Percentiles rank a stretch among this genome's conserved stretches.
phyloP scores from a whole-genome alignment of 2,329 filamentous ascomycete genomes.

The Ceratocystis variospora region DNA sequence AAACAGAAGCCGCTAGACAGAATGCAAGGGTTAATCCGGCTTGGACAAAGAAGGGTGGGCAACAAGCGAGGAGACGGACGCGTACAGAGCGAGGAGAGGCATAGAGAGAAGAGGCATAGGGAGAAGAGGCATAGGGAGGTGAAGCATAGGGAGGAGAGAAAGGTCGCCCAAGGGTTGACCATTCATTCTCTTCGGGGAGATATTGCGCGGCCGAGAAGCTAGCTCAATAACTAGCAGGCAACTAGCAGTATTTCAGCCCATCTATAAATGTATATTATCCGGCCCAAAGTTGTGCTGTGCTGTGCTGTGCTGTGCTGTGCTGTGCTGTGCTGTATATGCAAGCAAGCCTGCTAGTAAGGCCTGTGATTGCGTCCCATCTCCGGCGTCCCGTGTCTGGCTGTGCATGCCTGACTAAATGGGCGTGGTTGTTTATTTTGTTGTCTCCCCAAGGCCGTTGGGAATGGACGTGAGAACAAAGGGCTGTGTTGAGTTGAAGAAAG shows the following conservation, averaged over 20 bases:
- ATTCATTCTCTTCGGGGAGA: too few species aligned
- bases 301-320: too few species aligned
- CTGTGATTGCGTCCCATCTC: not conserved
- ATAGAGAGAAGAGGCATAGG: too few species aligned
- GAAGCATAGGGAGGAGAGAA: too few species aligned
- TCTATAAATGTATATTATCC: not conserved
- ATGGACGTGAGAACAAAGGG: not conserved
- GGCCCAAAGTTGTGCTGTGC: not conserved
- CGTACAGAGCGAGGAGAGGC: too few species aligned
- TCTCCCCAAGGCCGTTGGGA: not conserved
- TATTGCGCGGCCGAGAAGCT: too few species aligned
- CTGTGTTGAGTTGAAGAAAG: not conserved
- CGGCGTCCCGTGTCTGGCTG: not conserved
- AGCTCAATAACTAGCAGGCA: not conserved
- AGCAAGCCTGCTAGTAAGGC: not conserved
- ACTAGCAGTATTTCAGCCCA: not conserved
- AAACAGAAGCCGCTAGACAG: not conserved
- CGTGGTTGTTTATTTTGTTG: not conserved
- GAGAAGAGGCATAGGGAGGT: too few species aligned
- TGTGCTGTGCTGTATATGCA: not conserved
- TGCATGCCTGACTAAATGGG: not conserved
- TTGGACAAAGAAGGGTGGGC: too few species aligned
- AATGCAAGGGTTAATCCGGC: too few species aligned
- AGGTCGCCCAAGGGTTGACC: too few species aligned
- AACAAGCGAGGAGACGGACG: too few species aligned